phyloP scores from a whole-genome alignment of 1,284 basidiomycete species.

The Ceratobasidium sp. region DNA sequence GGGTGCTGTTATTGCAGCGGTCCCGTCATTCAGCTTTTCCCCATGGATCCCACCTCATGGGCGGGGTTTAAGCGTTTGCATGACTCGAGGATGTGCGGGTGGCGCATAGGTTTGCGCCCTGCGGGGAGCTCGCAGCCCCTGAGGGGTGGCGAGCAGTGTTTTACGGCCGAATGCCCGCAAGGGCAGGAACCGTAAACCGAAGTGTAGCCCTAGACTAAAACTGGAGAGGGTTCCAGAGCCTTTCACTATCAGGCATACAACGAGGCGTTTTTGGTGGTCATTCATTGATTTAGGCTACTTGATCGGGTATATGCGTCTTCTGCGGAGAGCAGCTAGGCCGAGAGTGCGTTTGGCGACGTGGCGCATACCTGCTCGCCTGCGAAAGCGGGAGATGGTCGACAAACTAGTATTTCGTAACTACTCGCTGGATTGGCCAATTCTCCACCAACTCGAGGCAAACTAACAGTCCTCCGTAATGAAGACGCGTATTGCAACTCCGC shows the following conservation, averaged over 20 bases:
- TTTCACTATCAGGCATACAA: too few relatives aligned
- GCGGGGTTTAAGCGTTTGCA: not conserved
- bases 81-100: not conserved
- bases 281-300: too few relatives aligned
- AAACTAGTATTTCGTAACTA: not conserved
- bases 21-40: conserved; percentile 1
- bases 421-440: not conserved
- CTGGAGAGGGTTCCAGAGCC: too few relatives aligned
- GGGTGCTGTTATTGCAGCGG: not conserved
- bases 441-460: not conserved
- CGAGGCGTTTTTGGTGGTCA: too few relatives aligned
- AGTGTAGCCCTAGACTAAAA: too few relatives aligned
- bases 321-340: too few relatives aligned
- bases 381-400: too few relatives aligned
- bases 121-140: not conserved
- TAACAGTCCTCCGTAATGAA: not conserved
- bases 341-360: too few relatives aligned
- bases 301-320: too few relatives aligned
- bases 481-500: not conserved
- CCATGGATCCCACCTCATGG: not conserved
- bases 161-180: not conserved
- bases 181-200: not conserved
- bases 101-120: not conserved
- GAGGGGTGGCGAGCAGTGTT: not conserved
- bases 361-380: too few relatives aligned